These are phyloP conservation scores for Fraxinus cuspidata DNA, from an alignment of 257 asterid genomes.

Conservation along the genomic window DNA sequence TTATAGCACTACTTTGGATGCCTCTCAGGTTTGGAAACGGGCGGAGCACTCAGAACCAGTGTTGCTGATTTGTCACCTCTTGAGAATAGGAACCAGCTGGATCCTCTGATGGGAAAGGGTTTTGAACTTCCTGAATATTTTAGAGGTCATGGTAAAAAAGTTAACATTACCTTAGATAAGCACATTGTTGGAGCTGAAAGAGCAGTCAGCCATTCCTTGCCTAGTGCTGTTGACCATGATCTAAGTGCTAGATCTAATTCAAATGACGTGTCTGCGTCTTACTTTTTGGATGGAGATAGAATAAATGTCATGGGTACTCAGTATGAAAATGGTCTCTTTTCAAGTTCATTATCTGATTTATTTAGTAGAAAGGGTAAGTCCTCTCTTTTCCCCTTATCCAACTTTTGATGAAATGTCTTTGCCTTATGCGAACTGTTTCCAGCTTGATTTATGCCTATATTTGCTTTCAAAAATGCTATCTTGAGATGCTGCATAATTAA, in stretches of 20 bases:
- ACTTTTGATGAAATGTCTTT: constrained; percentile 14
- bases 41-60: constrained; percentile 47
- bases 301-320: constrained; percentile 63
- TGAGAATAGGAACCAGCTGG: constrained; percentile 54
- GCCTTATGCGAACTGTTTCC: constrained; percentile 7
- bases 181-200: constrained; percentile 58
- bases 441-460: background rate
- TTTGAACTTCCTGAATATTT: constrained; percentile 58
- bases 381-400: constrained; percentile 20
- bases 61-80: constrained; percentile 57
- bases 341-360: constrained; percentile 91
- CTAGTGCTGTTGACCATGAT: constrained; percentile 64
- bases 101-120: constrained; percentile 54
- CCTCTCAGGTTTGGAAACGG: constrained; percentile 61
- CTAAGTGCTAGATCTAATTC: constrained; percentile 50
- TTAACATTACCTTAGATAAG: constrained; percentile 47
- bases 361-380: constrained; percentile 72
- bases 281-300: constrained; percentile 59
- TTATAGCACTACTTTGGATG: background rate
- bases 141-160: constrained; percentile 60
- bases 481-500: constrained; percentile 7
- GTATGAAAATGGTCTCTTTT: constrained; percentile 83
- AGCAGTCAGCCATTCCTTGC: constrained; percentile 72
- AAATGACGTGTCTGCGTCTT: constrained; percentile 53
- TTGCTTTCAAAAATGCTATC: constrained; percentile 4